These are phyloP conservation scores for Phlebiopsis gigantea DNA, from an alignment of 768 basidiomycete genomes.

Conservation along the genomic window DNA sequence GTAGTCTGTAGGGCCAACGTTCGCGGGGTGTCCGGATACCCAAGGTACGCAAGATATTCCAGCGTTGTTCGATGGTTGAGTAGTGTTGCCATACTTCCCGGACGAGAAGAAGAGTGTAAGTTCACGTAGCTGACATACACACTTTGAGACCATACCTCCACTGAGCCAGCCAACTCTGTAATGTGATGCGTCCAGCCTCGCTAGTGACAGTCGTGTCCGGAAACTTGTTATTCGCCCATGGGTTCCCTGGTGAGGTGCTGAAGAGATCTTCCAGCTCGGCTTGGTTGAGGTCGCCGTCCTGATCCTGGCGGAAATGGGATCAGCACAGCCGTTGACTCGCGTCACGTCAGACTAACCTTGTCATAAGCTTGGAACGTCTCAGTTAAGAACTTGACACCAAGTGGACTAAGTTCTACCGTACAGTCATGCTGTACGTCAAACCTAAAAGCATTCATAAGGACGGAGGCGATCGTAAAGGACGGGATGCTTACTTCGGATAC, in stretches of 20 bases:
- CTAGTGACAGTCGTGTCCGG: slow-evolving; percentile 86
- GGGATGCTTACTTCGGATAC: slow-evolving; percentile 66
- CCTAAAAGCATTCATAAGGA: slow-evolving; percentile 35
- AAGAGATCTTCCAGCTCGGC: slow-evolving; percentile 85
- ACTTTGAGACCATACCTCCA: slow-evolving; percentile 72
- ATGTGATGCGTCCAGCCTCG: slow-evolving; percentile 84
- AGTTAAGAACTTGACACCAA: slow-evolving; percentile 95
- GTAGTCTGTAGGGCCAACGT: slow-evolving; percentile 70
- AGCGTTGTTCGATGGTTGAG: slow-evolving; percentile 91
- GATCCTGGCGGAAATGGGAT: slow-evolving; percentile 51
- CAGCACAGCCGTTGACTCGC: neutral
- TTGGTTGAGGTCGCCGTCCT: slow-evolving; percentile 87
- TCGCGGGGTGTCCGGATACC: slow-evolving; percentile 69
- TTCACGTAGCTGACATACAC: too few species aligned
- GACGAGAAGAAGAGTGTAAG: neutral
- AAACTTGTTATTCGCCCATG: slow-evolving; percentile 91
- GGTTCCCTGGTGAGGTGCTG: slow-evolving; percentile 92
- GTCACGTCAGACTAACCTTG: slow-evolving; percentile 52
- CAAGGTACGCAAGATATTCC: slow-evolving; percentile 92
- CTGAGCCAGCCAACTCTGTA: slow-evolving; percentile 97
- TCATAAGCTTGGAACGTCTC: slow-evolving; percentile 95
- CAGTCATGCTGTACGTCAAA: slow-evolving; percentile 93
- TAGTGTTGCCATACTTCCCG: slow-evolving; percentile 86
- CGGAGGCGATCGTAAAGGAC: neutral
- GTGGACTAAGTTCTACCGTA: slow-evolving; percentile 90